These are phyloP conservation scores for Teratosphaeria pseudoeucalypti DNA, from an alignment of 2,329 filamentous ascomycete genomes.

Conservation along the genomic window DNA sequence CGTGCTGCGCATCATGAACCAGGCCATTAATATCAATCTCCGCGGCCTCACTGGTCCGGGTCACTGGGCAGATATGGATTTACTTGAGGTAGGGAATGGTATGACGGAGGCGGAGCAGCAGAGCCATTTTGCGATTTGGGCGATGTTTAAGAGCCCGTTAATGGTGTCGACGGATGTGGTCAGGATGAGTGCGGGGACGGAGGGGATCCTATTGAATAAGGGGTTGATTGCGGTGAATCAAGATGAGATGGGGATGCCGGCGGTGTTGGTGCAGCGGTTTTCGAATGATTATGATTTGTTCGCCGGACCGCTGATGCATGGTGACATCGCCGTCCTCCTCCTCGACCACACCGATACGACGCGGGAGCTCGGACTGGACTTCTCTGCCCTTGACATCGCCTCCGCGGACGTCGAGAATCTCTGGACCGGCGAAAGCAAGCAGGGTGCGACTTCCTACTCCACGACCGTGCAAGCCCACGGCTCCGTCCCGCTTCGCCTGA, in stretches of 20 bases:
- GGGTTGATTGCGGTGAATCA: neutral
- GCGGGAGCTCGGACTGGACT: neutral
- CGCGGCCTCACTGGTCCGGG: constrained; percentile 8
- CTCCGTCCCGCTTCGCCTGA: neutral
- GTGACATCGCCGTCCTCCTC: neutral
- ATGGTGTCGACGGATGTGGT: neutral
- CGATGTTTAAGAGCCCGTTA: constrained; percentile 32
- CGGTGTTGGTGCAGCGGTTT: constrained; percentile 10
- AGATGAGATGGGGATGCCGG: neutral
- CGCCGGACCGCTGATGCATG: neutral
- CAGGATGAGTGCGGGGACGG: neutral
- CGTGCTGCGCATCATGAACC: constrained; percentile 14
- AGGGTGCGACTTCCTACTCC: neutral
- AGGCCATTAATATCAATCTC: constrained; percentile 13
- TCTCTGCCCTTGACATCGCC: neutral
- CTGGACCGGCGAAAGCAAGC: neutral
- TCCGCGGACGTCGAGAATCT: neutral
- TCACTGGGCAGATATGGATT: constrained; percentile 21
- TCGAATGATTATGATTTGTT: neutral
- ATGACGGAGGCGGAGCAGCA: constrained; percentile 25
- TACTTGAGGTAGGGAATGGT: constrained; percentile 33
- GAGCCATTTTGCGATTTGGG: constrained; percentile 32
- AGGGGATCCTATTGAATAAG: neutral
- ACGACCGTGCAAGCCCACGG: neutral
- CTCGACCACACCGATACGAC: neutral